These are phyloP conservation scores for Nitzschia putrida DNA, from an alignment of 108 stramenopile species.

Conservation along the genomic window DNA sequence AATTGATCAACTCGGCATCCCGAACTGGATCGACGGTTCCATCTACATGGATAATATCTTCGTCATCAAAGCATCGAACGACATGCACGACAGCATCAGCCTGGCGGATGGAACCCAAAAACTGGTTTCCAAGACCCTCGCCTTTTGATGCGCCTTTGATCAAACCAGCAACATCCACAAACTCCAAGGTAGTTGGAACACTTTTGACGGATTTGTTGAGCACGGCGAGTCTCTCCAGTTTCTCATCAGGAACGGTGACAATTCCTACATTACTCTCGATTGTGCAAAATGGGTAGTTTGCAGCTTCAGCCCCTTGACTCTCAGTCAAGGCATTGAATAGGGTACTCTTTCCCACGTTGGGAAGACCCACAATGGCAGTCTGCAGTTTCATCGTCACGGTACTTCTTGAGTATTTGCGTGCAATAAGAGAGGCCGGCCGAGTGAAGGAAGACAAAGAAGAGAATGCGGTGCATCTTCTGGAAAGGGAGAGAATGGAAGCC, in stretches of 20 bases:
- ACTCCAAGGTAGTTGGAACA: conserved; percentile 93
- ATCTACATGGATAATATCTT: conserved; percentile 96
- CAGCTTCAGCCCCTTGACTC: conserved; percentile 85
- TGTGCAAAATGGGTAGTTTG: conserved; percentile 62
- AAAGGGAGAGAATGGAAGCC: conserved; percentile 14
- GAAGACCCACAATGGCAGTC: conserved; percentile 94
- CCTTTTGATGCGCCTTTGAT: conserved; percentile 97
- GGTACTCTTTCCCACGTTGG: conserved; percentile 95
- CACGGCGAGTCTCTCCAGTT: conserved; percentile 65
- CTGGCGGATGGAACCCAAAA: conserved; percentile 96
- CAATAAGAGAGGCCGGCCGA: background rate
- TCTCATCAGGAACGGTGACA: conserved; percentile 91
- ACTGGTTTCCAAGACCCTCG: conserved; percentile 99
- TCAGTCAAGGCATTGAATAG: conserved; percentile 98
- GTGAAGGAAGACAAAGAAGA: conserved; percentile 33
- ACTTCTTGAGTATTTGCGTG: conserved; percentile 42
- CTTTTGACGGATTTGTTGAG: conserved; percentile 86
- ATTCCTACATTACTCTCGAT: conserved; percentile 96
- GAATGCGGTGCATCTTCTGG: conserved; percentile 27
- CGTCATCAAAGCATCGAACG: conserved; percentile 97
- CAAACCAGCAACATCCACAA: conserved; percentile 98
- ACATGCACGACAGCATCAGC: conserved; percentile 69
- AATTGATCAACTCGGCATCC: conserved; percentile 97
- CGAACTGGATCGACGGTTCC: conserved; percentile 85
- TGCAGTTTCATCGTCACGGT: conserved; percentile 82